Percentiles rank a stretch among this genome's conserved stretches.
These are phyloP conservation scores for Eucalyptus dawsonii DNA, from an alignment of 345 rosid species.

Conservation along the genomic window DNA sequence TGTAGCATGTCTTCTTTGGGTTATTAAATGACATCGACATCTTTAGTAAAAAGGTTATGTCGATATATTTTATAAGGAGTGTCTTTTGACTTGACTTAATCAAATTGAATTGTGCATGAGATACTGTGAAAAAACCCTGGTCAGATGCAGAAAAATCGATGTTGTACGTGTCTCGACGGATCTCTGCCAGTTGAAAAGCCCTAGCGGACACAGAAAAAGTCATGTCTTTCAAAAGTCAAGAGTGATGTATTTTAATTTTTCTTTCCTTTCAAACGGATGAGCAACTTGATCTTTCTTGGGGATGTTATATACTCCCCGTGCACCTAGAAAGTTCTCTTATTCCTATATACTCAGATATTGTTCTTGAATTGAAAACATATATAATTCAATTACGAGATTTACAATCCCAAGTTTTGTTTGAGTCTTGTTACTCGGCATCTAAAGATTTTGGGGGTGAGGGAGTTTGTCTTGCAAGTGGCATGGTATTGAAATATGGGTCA, in stretches of 20 bases:
- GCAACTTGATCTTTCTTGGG: background rate
- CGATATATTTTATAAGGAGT: background rate
- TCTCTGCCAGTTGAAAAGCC: background rate
- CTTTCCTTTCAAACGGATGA: background rate
- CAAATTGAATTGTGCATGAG: background rate
- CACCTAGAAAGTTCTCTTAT: background rate
- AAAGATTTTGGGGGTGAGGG: no score
- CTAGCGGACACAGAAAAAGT: background rate
- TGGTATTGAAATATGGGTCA: no score
- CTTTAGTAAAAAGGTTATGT: no score
- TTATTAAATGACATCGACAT: background rate
- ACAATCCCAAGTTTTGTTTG: background rate
- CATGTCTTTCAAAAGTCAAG: background rate
- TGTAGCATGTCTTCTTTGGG: background rate
- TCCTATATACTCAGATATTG: background rate
- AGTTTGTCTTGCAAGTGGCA: slow-evolving; percentile 23
- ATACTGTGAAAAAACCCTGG: no score
- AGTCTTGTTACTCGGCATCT: background rate
- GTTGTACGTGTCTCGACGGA: no score
- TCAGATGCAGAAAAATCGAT: no score
- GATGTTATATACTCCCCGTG: background rate
- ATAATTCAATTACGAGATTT: background rate
- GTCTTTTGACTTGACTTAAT: background rate
- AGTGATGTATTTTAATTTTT: no score
- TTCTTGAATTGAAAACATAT: background rate